Evolutionary conservation across 495 filamentous ascomycete species (phyloP).

Genomic region (Penicillium lagena): DNA sequence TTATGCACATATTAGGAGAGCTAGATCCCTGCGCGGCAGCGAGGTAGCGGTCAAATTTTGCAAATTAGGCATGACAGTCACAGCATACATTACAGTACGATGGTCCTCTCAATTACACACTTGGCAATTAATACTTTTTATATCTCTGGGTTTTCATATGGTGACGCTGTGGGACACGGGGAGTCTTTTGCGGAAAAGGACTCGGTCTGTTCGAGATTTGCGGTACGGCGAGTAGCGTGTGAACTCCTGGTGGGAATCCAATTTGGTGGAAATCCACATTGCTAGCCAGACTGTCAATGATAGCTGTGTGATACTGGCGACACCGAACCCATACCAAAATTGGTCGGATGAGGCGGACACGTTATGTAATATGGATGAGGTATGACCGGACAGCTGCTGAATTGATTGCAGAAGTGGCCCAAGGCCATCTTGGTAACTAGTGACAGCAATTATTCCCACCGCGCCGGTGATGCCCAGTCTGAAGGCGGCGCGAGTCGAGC

Average conservation of each 20-base stretch:
- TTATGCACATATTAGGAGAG: too few relatives aligned
- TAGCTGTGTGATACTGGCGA: slow-evolving; percentile 12
- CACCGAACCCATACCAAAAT: slow-evolving; percentile 14
- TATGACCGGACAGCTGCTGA: too few relatives aligned
- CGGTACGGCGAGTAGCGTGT: slow-evolving; percentile 16
- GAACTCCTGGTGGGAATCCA: slow-evolving; percentile 20
- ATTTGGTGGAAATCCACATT: slow-evolving; percentile 15
- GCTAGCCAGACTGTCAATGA: slow-evolving; percentile 9
- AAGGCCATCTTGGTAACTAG: slow-evolving; percentile 4
- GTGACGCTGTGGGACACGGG: too few relatives aligned
- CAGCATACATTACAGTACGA: too few relatives aligned
- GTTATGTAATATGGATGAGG: too few relatives aligned
- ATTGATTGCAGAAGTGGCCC: background rate
- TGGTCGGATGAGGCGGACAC: background rate
- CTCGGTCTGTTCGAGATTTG: background rate
- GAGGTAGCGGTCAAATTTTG: too few relatives aligned
- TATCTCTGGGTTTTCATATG: too few relatives aligned
- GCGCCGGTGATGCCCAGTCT: slow-evolving; percentile 5
- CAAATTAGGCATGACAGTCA: too few relatives aligned
- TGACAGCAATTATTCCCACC: slow-evolving; percentile 2
- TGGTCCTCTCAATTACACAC: too few relatives aligned
- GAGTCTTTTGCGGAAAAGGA: slow-evolving; percentile 4
- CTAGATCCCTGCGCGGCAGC: too few relatives aligned
- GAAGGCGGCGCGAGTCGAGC: too few relatives aligned
- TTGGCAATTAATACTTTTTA: too few relatives aligned